Conservation (phyloP, 148 eudicot species). For the Linanthus parryae region DNA sequence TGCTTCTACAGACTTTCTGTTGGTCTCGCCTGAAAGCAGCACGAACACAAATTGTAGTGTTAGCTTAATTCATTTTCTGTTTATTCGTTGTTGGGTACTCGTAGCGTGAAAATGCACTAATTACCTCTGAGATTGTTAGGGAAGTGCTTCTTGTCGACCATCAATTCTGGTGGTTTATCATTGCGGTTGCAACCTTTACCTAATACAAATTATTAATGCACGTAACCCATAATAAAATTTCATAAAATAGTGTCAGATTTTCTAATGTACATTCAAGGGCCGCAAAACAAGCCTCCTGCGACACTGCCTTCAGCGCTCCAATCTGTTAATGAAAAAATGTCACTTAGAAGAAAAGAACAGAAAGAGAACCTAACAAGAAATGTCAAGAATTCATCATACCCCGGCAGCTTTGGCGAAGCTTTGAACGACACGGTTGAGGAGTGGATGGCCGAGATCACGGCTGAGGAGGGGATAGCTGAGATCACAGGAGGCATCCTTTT, state of each 20-base stretch:
- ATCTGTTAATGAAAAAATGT: slow-evolving; percentile 32
- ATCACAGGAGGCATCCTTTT: slow-evolving; percentile 55
- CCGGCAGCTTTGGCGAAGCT: slow-evolving; percentile 84
- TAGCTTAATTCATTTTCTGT: no score
- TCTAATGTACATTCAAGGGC: slow-evolving; percentile 71
- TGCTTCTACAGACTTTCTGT: slow-evolving; percentile 68
- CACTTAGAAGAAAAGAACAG: background rate
- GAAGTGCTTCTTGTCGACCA: slow-evolving; percentile 28
- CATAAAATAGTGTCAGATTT: no score
- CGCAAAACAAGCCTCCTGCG: slow-evolving; percentile 79
- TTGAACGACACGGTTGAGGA: slow-evolving; percentile 76
- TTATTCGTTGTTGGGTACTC: no score
- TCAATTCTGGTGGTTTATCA: slow-evolving; percentile 22
- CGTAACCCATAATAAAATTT: background rate
- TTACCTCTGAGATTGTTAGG: slow-evolving; percentile 79
- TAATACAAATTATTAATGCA: no score
- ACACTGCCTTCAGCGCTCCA: slow-evolving; percentile 87
- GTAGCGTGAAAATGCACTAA: no score
- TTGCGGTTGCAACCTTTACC: slow-evolving; percentile 44
- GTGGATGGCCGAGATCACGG: slow-evolving; percentile 91
- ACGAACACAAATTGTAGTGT: background rate
- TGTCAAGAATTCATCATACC: slow-evolving; percentile 17
- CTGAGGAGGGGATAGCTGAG: slow-evolving; percentile 90
- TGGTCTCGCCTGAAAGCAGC: slow-evolving; percentile 61
- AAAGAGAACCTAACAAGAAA: background rate